A percentile compares a stretch with the other conserved stretches of the same genome.
These are phyloP conservation scores for Komagataella pastoris DNA, from an alignment of 805 yeast species.

Conservation along the genomic window DNA sequence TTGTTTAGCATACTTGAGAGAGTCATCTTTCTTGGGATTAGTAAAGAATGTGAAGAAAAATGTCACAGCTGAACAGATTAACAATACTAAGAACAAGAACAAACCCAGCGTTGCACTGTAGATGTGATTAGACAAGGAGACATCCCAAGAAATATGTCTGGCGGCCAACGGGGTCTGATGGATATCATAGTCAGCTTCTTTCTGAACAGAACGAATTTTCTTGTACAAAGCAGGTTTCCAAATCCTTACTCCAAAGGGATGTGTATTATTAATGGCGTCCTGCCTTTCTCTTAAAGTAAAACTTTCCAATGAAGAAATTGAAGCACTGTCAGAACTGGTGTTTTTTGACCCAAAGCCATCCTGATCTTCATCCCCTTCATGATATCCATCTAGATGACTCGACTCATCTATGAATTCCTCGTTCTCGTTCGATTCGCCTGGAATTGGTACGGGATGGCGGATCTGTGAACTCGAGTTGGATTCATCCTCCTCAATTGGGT, in stretches of 20 bases:
- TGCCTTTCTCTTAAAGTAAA: constrained; percentile 86
- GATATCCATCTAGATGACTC: constrained; percentile 6
- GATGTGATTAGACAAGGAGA: constrained; percentile 49
- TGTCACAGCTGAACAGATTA: constrained; percentile 32
- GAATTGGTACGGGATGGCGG: neutral
- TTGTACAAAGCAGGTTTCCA: constrained; percentile 98
- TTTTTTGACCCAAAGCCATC: constrained; percentile 7
- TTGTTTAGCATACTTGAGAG: constrained; percentile 49
- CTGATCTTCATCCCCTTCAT: constrained; percentile 6
- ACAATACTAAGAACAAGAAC: constrained; percentile 38
- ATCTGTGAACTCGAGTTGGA: constrained; percentile 1
- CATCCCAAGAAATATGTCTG: constrained; percentile 43
- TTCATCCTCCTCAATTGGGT: constrained; percentile 6
- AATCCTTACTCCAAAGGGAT: constrained; percentile 95
- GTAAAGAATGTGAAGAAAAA: constrained; percentile 25
- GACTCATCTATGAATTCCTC: constrained; percentile 4
- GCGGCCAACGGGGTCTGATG: constrained; percentile 51
- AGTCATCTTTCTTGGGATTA: constrained; percentile 28
- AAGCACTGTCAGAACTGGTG: constrained; percentile 19
- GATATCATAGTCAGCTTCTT: constrained; percentile 85
- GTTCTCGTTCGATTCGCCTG: neutral
- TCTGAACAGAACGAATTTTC: constrained; percentile 81
- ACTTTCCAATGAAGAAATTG: constrained; percentile 53
- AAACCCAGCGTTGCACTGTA: constrained; percentile 74
- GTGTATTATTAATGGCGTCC: constrained; percentile 91